Base-by-base conservation (phyloP, 1,284 basidiomycete species). In the Pterulicium gracile region DNA sequence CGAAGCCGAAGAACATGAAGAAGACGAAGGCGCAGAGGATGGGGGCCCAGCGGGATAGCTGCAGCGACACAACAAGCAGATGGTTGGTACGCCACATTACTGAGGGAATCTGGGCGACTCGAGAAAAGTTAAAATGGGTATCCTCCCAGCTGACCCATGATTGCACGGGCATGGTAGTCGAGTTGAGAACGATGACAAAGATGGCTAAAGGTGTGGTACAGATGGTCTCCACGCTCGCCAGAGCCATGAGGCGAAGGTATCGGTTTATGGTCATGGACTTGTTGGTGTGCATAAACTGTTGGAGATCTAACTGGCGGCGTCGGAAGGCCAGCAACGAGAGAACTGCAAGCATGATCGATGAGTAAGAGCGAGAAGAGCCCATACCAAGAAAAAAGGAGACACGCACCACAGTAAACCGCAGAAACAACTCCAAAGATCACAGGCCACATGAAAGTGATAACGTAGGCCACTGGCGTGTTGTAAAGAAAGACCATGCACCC, bases 1-100 rank as follows among this genome's bases (percentile, higher is more conserved):
- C 66, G 47, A 73, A 66, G 3, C 70, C 71, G 50, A 73, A 71
- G 61, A 68, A 68, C 1, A 49, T 58, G 48, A 73, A 70, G 59
- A 75, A 71, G 14, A 71, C 18, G 15, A 72, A 36, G 3, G 64
- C 66, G 51, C 65, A 68, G 15, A 61, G 50, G 18, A 69, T 56
- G 18, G 57, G 51, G 3, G 61, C 35, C 72, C 72, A 73, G 1
- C 69, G 60, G 17, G 54, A 58, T 45, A 68, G 49, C 49, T 73
- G 68, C n/a, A 69, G 22, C 2, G 52, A 51, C 15, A 24, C 43
- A 13, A 24, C n/a, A 14, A 7, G 13, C 24, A 24, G 27, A 39
- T n/a, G 18, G 7, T 36, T 14, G 18, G 22, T 24, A 13, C 42
- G 46, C 55, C 55, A 57, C 0, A 55, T 24, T 24, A 56, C n/a